These are phyloP conservation scores for Albophoma yamanashiensis DNA, from an alignment of 2,329 filamentous ascomycete species.

Conservation along the genomic window DNA sequence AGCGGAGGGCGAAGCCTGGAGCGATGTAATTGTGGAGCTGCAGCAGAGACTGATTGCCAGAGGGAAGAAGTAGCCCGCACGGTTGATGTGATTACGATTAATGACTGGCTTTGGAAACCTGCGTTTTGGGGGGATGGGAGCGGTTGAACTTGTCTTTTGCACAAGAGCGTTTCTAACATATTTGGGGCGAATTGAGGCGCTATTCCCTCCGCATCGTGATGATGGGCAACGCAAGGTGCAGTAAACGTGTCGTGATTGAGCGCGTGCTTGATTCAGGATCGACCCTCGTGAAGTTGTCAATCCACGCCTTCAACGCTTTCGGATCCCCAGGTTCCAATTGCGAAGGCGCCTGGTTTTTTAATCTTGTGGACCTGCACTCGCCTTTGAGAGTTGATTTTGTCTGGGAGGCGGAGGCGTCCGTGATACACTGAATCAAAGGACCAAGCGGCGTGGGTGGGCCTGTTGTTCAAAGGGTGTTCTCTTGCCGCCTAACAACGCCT, in stretches of 20 bases:
- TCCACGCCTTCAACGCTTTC: too few relatives aligned
- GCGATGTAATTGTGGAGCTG: conserved; percentile 43
- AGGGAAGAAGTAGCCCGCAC: conserved; percentile 34
- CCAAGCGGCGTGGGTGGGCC: too few relatives aligned
- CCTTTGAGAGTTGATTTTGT: too few relatives aligned
- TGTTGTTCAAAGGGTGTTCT: too few relatives aligned
- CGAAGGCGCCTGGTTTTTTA: too few relatives aligned
- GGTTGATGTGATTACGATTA: conserved; percentile 12
- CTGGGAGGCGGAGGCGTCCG: too few relatives aligned
- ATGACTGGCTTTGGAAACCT: conserved; percentile 10
- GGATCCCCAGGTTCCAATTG: too few relatives aligned
- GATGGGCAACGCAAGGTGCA: background rate
- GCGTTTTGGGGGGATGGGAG: background rate
- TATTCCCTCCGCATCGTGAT: background rate
- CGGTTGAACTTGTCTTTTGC: background rate
- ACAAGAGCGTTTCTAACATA: background rate
- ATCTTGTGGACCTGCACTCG: too few relatives aligned
- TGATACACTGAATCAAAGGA: too few relatives aligned
- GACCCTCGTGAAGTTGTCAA: too few relatives aligned
- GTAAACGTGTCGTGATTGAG: background rate
- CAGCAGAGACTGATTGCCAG: conserved; percentile 43
- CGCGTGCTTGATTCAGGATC: background rate
- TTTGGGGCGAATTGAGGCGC: background rate
- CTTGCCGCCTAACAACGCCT: too few relatives aligned
- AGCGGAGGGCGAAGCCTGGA: conserved; percentile 35